A percentile compares a stretch with the other conserved stretches of the same genome.
Conservation (phyloP, 2,329 filamentous ascomycete species). For the Iodosphaeria phyllophila region DNA sequence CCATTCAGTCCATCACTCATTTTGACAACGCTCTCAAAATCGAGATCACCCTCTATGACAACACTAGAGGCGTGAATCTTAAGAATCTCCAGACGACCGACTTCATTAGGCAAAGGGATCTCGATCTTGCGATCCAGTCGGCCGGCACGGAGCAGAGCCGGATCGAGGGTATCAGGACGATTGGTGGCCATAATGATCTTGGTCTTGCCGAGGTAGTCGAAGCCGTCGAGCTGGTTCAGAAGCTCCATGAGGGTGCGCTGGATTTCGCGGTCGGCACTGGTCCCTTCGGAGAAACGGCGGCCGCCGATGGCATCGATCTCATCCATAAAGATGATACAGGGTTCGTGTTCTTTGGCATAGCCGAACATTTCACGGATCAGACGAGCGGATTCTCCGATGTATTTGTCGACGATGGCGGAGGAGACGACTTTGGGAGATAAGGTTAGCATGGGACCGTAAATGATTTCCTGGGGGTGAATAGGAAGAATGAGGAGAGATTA, state of each 20-base stretch:
- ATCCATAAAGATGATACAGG: constrained; percentile 99
- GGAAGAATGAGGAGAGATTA: not conserved
- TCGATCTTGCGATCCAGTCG: constrained; percentile 96
- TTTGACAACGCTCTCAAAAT: constrained; percentile 98
- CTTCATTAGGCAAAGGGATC: constrained; percentile 92
- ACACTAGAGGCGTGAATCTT: constrained; percentile 91
- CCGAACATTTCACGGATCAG: constrained; percentile 99
- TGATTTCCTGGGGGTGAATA: not conserved
- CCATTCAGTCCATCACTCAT: constrained; percentile 98
- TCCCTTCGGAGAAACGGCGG: constrained; percentile 89
- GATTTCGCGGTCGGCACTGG: constrained; percentile 92
- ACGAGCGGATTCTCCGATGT: constrained; percentile 94
- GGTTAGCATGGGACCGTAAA: constrained; percentile 3
- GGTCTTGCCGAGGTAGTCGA: constrained; percentile 97
- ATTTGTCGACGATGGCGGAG: constrained; percentile 98
- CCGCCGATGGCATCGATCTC: constrained; percentile 98
- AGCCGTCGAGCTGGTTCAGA: constrained; percentile 94
- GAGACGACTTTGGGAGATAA: constrained; percentile 57
- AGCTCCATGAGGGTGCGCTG: constrained; percentile 97
- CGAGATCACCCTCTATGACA: constrained; percentile 80
- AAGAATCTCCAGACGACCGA: constrained; percentile 85
- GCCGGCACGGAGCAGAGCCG: constrained; percentile 77
- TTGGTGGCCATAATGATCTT: constrained; percentile 99
- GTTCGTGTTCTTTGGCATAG: constrained; percentile 97
- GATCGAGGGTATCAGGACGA: constrained; percentile 87